These are phyloP conservation scores for Chenopodium quinoa DNA, from an alignment of 148 eudicot genomes.

Conservation along the genomic window DNA sequence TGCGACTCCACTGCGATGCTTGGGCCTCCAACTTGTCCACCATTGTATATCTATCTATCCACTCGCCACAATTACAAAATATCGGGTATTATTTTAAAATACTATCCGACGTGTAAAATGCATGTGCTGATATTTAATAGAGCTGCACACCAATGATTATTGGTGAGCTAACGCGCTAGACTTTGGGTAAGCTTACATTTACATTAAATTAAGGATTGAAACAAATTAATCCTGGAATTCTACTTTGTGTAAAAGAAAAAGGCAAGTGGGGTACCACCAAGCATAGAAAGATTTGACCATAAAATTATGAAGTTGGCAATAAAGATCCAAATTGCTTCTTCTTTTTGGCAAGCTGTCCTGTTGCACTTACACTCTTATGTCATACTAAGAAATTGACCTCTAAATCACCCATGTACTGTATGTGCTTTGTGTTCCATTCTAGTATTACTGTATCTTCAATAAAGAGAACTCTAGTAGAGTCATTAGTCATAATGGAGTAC, in stretches of 20 bases:
- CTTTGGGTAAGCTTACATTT: too few species aligned
- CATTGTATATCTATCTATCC: background rate
- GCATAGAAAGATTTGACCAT: slow-evolving; percentile 4
- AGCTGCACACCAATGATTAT: too few species aligned
- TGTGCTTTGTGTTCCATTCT: background rate
- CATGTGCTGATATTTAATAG: too few species aligned
- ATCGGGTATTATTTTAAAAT: too few species aligned
- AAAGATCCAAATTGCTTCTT: background rate
- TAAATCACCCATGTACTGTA: too few species aligned
- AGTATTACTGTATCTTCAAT: background rate
- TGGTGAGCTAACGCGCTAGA: too few species aligned
- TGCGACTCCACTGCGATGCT: slow-evolving; percentile 9
- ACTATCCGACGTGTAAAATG: too few species aligned
- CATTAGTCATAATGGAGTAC: background rate
- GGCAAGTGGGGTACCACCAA: background rate
- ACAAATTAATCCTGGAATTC: background rate
- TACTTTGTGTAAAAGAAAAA: background rate
- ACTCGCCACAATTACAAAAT: too few species aligned
- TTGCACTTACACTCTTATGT: slow-evolving; percentile 9
- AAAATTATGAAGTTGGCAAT: background rate
- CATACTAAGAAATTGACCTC: background rate
- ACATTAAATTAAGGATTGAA: background rate
- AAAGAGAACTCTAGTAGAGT: background rate
- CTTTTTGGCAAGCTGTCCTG: background rate
- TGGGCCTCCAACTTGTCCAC: background rate